These are phyloP conservation scores for Hortaea sp. DNA, from an alignment of 2,329 filamentous ascomycete genomes.

Conservation along the genomic window DNA sequence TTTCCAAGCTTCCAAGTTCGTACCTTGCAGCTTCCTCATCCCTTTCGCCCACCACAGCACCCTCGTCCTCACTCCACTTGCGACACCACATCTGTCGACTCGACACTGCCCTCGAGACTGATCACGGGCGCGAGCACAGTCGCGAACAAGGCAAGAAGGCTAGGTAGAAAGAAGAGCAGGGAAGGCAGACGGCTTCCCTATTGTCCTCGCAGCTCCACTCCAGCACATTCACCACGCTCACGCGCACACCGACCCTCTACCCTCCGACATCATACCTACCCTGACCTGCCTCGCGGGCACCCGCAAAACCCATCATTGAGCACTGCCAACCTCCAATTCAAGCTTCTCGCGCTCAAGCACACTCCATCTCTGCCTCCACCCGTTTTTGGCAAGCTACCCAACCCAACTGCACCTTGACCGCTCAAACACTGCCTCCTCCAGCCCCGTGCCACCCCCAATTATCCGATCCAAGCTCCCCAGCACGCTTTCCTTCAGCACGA, in stretches of 20 bases:
- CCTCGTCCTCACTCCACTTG: no score
- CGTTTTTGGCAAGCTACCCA: constrained; percentile 1
- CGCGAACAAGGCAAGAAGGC: constrained; percentile 2
- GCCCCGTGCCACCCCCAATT: constrained; percentile 1
- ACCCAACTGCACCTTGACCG: constrained; percentile 8
- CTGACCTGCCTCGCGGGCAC: constrained; percentile 1
- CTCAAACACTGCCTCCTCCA: constrained; percentile 4
- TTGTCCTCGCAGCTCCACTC: constrained; percentile 1
- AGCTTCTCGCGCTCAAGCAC: not conserved
- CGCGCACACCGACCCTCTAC: constrained; percentile 1
- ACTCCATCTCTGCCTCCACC: not conserved
- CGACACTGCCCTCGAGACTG: no score
- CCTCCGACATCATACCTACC: constrained; percentile 1
- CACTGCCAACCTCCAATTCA: not conserved
- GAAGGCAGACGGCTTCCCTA: not conserved
- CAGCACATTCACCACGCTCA: constrained; percentile 6
- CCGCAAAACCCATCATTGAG: not conserved
- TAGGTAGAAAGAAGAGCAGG: constrained; percentile 10
- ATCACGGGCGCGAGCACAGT: not conserved
- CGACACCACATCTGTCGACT: no score
- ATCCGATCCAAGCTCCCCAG: constrained; percentile 4
- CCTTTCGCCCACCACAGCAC: no score
- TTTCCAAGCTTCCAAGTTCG: no score
- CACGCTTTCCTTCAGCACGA: constrained; percentile 6
- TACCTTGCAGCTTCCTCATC: no score